Percentiles rank a stretch among this genome's conserved stretches.
Evolutionary conservation across 108 stramenopile species (phyloP).

Genomic region (Conticribra guillardii): DNA sequence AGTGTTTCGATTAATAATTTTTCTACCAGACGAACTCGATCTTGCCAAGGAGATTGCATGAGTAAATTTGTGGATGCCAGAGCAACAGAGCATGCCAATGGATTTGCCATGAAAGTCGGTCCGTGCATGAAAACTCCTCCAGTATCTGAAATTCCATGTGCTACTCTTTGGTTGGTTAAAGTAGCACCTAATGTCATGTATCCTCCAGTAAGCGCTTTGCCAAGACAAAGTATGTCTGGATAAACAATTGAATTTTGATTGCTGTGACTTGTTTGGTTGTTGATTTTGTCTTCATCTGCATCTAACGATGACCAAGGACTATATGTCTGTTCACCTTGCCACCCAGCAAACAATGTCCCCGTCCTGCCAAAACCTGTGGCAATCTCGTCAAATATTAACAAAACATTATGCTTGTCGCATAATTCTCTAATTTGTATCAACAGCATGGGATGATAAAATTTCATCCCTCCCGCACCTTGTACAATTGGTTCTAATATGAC

Average conservation of each 20-base stretch:
- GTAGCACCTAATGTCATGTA: conserved; percentile 84
- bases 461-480: conserved; percentile 92
- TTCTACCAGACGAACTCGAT: conserved; percentile 60
- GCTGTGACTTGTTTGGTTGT: background rate
- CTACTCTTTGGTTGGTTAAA: conserved; percentile 63
- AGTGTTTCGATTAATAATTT: conserved; percentile 50
- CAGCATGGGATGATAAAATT: conserved; percentile 77
- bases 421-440: conserved; percentile 63
- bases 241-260: conserved; percentile 23
- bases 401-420: conserved; percentile 71
- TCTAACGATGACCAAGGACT: conserved; percentile 49
- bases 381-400: conserved; percentile 91
- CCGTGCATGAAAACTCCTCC: conserved; percentile 82
- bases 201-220: conserved; percentile 88
- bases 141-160: conserved; percentile 62
- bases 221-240: conserved; percentile 87
- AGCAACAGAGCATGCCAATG: conserved; percentile 79
- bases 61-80: conserved; percentile 66
- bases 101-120: conserved; percentile 89
- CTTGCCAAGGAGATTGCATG: conserved; percentile 54
- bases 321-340: conserved; percentile 54
- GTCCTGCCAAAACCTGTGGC: conserved; percentile 92
- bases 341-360: conserved; percentile 81
- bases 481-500: conserved; percentile 93
- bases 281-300: conserved; percentile 1